phyloP scores from a whole-genome alignment of 2,329 filamentous ascomycete genomes.

The Plectosphaerella sp. region DNA sequence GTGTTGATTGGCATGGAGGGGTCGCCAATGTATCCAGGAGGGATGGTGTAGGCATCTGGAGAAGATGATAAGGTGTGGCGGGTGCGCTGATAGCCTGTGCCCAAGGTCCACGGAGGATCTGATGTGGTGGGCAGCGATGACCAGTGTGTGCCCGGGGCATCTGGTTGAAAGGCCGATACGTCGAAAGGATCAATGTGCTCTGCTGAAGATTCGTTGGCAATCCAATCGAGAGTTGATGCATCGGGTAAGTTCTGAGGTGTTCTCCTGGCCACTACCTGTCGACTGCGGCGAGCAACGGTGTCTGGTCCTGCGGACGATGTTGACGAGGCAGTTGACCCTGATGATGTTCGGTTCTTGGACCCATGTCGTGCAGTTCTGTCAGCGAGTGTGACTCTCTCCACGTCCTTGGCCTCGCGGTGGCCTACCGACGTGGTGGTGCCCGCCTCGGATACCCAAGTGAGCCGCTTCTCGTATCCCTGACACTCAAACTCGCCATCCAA shows the following conservation, averaged over 20 bases:
- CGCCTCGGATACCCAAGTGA: background rate
- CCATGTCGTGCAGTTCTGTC: background rate
- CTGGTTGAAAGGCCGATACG: background rate
- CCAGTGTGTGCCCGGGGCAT: background rate
- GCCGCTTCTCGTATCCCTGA: conserved; percentile 3
- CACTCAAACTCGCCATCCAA: background rate
- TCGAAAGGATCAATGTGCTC: background rate
- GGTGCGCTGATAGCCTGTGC: too few species aligned
- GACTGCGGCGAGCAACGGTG: background rate
- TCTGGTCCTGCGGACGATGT: background rate
- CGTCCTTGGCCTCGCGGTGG: background rate
- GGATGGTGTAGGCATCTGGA: background rate
- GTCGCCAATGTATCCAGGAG: background rate
- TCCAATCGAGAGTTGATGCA: too few species aligned
- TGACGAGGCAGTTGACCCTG: background rate
- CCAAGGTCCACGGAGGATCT: background rate
- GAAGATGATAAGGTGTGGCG: background rate
- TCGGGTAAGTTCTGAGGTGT: too few species aligned
- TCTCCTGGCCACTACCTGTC: too few species aligned
- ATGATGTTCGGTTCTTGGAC: background rate
- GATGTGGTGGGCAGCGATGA: background rate
- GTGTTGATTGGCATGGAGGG: background rate
- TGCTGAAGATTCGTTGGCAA: too few species aligned
- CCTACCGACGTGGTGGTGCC: background rate
- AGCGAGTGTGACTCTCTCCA: too few species aligned